These are phyloP conservation scores for Coprinopsis cinerea DNA, from an alignment of 768 basidiomycete species.

Conservation along the genomic window DNA sequence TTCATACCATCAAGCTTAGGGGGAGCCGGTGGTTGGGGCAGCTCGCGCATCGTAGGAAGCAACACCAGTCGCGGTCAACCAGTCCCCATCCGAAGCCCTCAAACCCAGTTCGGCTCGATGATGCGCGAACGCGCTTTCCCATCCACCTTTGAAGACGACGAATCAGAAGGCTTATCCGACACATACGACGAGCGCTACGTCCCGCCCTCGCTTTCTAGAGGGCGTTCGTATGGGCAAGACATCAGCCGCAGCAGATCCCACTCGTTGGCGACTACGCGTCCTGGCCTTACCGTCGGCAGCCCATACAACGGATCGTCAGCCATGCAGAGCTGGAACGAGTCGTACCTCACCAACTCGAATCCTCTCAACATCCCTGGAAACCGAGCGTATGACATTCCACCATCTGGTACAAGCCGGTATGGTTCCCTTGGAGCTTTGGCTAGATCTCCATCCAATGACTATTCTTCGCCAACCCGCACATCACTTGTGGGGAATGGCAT, in stretches of 20 bases:
- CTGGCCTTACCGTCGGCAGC: conserved; percentile 47
- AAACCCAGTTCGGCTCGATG: conserved; percentile 51
- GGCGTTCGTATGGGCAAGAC: conserved; percentile 58
- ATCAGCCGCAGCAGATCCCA: conserved; percentile 71
- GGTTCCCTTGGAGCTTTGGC: conserved; percentile 53
- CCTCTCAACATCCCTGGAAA: conserved; percentile 46
- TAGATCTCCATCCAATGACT: conserved; percentile 49
- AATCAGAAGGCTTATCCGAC: conserved; percentile 58
- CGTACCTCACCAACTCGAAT: conserved; percentile 40
- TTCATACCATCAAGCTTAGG: conserved; percentile 46
- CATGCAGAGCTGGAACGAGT: conserved; percentile 58
- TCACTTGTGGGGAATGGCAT: conserved; percentile 40
- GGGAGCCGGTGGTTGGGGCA: conserved; percentile 37
- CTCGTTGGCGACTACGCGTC: conserved; percentile 60
- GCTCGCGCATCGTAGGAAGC: conserved; percentile 30
- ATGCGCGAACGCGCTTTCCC: conserved; percentile 67
- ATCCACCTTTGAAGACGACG: conserved; percentile 80
- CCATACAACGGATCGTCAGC: conserved; percentile 37
- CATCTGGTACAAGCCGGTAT: conserved; percentile 58
- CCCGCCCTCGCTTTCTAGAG: conserved; percentile 42
- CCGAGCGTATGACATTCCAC: conserved; percentile 55
- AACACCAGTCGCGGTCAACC: conserved; percentile 44
- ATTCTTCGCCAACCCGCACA: conserved; percentile 40
- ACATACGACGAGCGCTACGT: conserved; percentile 55
- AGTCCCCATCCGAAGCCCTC: conserved; percentile 59